These are phyloP conservation scores for Hyaloscypha finlandica DNA, from an alignment of 495 filamentous ascomycete genomes.

Conservation along the genomic window DNA sequence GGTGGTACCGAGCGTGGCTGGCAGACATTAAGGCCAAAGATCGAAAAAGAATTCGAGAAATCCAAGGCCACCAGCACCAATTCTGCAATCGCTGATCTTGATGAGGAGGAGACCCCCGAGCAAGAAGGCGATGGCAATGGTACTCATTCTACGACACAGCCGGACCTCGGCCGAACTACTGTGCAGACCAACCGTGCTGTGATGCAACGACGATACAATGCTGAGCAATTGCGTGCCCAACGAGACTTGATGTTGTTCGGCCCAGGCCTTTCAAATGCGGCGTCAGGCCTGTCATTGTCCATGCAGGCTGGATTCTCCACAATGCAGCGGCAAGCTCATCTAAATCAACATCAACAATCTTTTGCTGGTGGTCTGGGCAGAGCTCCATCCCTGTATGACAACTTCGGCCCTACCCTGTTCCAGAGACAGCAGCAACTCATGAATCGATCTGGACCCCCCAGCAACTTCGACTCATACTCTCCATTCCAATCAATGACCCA, in stretches of 20 bases:
- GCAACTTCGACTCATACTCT: background rate
- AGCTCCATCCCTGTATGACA: background rate
- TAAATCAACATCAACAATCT: background rate
- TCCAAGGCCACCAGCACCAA: background rate
- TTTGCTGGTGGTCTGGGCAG: background rate
- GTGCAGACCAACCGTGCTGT: background rate
- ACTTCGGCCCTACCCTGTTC: background rate
- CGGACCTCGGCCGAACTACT: background rate
- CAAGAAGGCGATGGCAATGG: background rate
- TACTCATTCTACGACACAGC: background rate
- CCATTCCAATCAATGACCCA: background rate
- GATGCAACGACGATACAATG: background rate
- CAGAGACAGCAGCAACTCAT: background rate
- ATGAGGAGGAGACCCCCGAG: background rate
- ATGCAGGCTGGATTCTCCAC: background rate
- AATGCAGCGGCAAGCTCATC: background rate
- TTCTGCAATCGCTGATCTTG: background rate
- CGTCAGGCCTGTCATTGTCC: background rate
- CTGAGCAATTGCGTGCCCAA: background rate
- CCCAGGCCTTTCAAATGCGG: background rate
- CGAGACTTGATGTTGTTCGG: background rate
- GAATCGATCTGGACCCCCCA: background rate
- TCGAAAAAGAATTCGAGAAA: constrained; percentile 28
- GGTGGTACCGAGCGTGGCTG: constrained; percentile 33
- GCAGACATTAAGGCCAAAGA: constrained; percentile 32